Percentiles rank a stretch among this genome's conserved stretches.
phyloP scores from a whole-genome alignment of 305 asterid genomes.

The Solanum hybrid region DNA sequence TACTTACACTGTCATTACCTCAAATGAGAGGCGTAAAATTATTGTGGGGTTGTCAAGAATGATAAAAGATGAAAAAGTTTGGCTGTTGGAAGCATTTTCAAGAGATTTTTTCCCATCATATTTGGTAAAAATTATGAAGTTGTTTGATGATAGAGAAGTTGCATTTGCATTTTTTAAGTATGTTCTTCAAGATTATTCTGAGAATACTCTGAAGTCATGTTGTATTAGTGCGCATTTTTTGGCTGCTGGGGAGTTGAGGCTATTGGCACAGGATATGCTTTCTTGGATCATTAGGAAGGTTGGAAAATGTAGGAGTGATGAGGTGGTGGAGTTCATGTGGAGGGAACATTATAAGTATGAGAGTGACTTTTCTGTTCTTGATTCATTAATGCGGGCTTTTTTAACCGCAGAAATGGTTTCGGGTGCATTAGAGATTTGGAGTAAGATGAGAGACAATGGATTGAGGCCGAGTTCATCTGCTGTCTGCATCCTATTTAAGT shows the following conservation, averaged over 20 bases:
- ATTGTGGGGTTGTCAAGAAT: conserved; percentile 50
- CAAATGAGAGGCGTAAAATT: conserved; percentile 70
- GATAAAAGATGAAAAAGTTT: conserved; percentile 37
- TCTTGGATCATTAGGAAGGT: conserved; percentile 52
- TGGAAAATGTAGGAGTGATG: conserved; percentile 61
- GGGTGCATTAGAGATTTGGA: conserved; percentile 55
- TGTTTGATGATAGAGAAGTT: conserved; percentile 30
- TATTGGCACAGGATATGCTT: conserved; percentile 69
- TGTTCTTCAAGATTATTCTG: conserved; percentile 42
- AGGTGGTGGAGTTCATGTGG: conserved; percentile 49
- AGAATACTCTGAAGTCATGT: conserved; percentile 36
- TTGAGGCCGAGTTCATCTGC: conserved; percentile 58
- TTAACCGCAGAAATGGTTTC: conserved; percentile 53
- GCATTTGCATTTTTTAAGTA: conserved; percentile 74
- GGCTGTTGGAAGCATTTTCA: conserved; percentile 36
- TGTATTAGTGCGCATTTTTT: conserved; percentile 53
- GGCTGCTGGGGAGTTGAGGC: conserved; percentile 37
- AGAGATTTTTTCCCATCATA: conserved; percentile 41
- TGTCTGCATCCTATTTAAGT: conserved; percentile 40
- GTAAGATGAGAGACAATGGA: conserved; percentile 59
- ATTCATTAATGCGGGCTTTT: conserved; percentile 77
- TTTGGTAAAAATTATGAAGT: conserved; percentile 55
- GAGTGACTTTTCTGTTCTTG: conserved; percentile 52
- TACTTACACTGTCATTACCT: conserved; percentile 27
- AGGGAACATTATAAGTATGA: conserved; percentile 27